Evolutionary conservation across 1,284 basidiomycete species (phyloP), one percentile per base, ranked within the genome.

Genomic region (Fomitiporia mediterranea): DNA sequence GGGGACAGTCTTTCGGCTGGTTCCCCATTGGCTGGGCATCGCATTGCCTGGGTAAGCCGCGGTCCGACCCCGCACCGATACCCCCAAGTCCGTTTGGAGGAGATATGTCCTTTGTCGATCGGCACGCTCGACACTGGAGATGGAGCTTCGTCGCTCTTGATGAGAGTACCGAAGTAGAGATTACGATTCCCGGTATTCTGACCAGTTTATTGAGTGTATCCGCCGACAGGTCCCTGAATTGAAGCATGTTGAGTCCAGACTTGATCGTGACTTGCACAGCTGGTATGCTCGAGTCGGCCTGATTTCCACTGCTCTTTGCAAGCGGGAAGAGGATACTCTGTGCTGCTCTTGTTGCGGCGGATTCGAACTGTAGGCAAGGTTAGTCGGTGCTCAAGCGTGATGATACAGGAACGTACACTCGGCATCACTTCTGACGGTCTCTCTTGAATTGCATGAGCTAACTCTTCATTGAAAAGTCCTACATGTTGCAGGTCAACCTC

Each of bases 111-210:
- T 91, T 94, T n/a, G 85, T 83, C 1, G 85, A 82, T 27, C 90
- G 81, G 71, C 97, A 99, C 2, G 86, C 84, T 59, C 94, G 91
- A 72, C 97, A 99, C 71, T 94, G 92, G 27, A 99, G 79, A 65
- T 92, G 86, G 9, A 99, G 80, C 63, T 90, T 91, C 11, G 93
- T 96, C 8, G 96, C 94, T 27, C 96, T 86, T 1, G 95, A 94
- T 0, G 94, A 91, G 21, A 98, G 82, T 7, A 95, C 89, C 3
- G 95, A 97, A 0, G 97, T 90, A 37, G 95, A 96, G 68, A 99
- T 98, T 67, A 99, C 94, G 66, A 99, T 99, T 32, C 97, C 97
- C 1, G 97, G 97, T 40, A 99, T 83, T 60, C 97, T 89, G 34
- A 99, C 96, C 40, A 99, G 86, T 65, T 92, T 94, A 66, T 95